Percentiles rank a stretch among this genome's conserved stretches.
Evolutionary conservation across 108 stramenopile species (phyloP).

Genomic region (Nitzschia sp.): DNA sequence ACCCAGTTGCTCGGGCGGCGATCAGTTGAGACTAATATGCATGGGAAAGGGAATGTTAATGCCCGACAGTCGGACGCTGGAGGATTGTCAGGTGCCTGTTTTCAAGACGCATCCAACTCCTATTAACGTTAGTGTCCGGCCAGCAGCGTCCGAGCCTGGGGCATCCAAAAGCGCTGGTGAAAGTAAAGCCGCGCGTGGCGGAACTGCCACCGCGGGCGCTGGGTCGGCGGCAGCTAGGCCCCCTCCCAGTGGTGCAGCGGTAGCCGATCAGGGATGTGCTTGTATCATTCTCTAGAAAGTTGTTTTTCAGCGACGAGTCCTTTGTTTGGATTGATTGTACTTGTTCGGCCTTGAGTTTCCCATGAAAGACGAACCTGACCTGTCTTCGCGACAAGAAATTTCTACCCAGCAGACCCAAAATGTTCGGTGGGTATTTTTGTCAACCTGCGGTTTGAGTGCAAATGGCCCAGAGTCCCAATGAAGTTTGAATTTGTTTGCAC

Average conservation of each 20-base stretch:
- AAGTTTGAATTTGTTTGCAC: no score
- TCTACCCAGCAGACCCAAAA: no score
- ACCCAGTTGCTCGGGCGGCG: conserved; percentile 64
- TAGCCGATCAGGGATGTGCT: conserved; percentile 48
- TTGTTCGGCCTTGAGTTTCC: no score
- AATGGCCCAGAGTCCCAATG: no score
- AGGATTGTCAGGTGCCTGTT: conserved; percentile 68
- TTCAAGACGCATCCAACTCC: conserved; percentile 91
- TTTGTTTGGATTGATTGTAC: no score
- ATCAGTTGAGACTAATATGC: conserved; percentile 75
- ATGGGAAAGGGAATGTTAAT: conserved; percentile 89
- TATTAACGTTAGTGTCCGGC: conserved; percentile 79
- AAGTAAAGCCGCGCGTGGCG: conserved; percentile 13
- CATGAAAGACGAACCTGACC: no score
- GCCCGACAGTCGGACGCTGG: conserved; percentile 75
- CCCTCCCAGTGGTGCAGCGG: neutral
- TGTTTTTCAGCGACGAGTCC: no score
- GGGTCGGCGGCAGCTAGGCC: neutral
- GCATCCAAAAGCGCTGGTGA: conserved; percentile 20
- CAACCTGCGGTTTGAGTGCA: no score
- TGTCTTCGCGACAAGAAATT: no score
- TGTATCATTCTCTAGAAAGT: conserved; percentile 45
- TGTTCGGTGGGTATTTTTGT: no score
- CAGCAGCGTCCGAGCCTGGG: conserved; percentile 30
- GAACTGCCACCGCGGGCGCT: conserved; percentile 1